phyloP scores from a whole-genome alignment of 805 yeast genomes.

The Teunomyces pallodes region DNA sequence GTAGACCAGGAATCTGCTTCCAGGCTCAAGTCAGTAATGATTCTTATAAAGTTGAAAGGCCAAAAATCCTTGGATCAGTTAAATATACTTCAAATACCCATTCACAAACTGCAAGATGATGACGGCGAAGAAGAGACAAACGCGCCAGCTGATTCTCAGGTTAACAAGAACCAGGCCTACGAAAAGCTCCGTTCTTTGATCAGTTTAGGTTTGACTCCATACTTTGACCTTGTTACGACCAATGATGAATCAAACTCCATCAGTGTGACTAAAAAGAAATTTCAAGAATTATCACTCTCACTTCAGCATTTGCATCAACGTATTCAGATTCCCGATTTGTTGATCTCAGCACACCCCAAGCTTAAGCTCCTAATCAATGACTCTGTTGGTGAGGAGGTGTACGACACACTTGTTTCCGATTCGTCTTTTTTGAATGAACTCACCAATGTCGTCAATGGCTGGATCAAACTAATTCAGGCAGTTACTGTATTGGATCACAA shows the following conservation, averaged over 20 bases:
- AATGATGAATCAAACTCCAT: conserved; percentile 19
- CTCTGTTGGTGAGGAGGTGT: conserved; percentile 12
- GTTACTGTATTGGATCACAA: conserved; percentile 54
- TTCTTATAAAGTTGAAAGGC: conserved; percentile 45
- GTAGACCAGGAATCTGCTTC: conserved; percentile 3
- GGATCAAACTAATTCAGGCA: conserved; percentile 65
- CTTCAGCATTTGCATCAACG: conserved; percentile 66
- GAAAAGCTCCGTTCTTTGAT: conserved; percentile 60
- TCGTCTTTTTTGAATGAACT: conserved; percentile 59
- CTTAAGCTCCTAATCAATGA: conserved; percentile 24
- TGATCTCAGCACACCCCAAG: conserved; percentile 48
- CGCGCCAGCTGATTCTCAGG: background rate
- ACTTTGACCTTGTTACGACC: conserved; percentile 52
- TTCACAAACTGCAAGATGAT: conserved; percentile 5
- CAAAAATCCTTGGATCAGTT: conserved; percentile 28
- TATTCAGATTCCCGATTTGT: conserved; percentile 65
- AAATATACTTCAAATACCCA: conserved; percentile 35
- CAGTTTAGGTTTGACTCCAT: conserved; percentile 63
- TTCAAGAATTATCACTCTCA: conserved; percentile 66
- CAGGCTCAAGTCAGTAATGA: conserved; percentile 21
- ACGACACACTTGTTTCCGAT: conserved; percentile 42
- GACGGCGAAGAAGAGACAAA: conserved; percentile 3
- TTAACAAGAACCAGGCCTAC: conserved; percentile 25
- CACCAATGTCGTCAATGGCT: conserved; percentile 67
- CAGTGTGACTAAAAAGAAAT: conserved; percentile 52